These are phyloP conservation scores for Serendipita indica DNA, from an alignment of 768 basidiomycete genomes.

Conservation along the genomic window DNA sequence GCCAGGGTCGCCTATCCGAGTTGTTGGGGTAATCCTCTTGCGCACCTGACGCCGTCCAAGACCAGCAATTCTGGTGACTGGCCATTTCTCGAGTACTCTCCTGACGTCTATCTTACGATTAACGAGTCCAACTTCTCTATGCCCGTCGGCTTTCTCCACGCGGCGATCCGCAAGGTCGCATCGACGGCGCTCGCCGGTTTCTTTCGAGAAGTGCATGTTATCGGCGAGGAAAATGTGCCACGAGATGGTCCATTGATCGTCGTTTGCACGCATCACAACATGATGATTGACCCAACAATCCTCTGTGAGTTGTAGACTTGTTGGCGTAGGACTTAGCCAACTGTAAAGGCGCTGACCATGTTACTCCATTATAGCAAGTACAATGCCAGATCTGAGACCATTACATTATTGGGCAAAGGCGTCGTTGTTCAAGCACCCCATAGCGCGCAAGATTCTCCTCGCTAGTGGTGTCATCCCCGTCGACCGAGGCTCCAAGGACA, in stretches of 20 bases:
- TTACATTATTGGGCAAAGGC: conserved; percentile 88
- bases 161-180: conserved; percentile 54
- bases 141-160: conserved; percentile 38
- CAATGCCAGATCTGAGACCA: conserved; percentile 66
- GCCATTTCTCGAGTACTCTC: too few species aligned
- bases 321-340: conserved; percentile 9
- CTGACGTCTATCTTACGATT: too few species aligned
- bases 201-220: conserved; percentile 74
- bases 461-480: conserved; percentile 97
- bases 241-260: conserved; percentile 80
- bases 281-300: conserved; percentile 80
- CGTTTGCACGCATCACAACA: conserved; percentile 81
- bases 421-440: conserved; percentile 66
- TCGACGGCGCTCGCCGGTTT: conserved; percentile 67
- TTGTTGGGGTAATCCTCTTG: too few species aligned
- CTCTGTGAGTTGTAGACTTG: conserved; percentile 41
- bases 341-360: conserved; percentile 15
- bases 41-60: too few species aligned
- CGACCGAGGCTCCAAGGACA: conserved; percentile 86
- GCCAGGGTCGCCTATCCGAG: too few species aligned
- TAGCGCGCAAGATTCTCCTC: conserved; percentile 54
- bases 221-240: conserved; percentile 83
- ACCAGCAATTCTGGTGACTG: too few species aligned
- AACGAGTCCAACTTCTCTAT: too few species aligned
- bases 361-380: conserved; percentile 39